Percentiles rank a stretch among this genome's conserved stretches.
phyloP scores from a whole-genome alignment of 2,329 filamentous ascomycete species.

The Microsporum ferrugineum region DNA sequence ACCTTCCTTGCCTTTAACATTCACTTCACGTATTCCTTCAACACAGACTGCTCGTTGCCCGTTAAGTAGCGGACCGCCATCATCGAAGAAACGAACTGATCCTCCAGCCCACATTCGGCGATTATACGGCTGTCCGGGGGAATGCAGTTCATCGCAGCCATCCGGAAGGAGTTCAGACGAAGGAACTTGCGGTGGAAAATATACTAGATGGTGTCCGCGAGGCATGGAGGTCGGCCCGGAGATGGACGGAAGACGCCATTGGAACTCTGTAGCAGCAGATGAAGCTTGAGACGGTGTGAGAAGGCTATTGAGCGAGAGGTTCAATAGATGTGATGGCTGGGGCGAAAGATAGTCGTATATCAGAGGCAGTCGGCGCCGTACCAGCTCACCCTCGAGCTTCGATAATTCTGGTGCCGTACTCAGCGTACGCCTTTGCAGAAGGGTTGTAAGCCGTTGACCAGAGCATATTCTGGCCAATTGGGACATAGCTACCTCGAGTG shows the following conservation, averaged over 20 bases:
- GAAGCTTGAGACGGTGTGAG: conserved; percentile 28
- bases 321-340: conserved; percentile 54
- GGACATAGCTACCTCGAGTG: background rate
- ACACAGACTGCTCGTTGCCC: conserved; percentile 33
- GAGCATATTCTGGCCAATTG: background rate
- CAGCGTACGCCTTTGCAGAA: background rate
- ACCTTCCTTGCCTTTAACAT: conserved; percentile 40
- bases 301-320: conserved; percentile 48
- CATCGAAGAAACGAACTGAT: conserved; percentile 44
- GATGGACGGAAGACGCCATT: conserved; percentile 24
- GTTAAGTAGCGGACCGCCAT: conserved; percentile 22
- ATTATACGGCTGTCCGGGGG: conserved; percentile 58
- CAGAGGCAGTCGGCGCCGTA: conserved; percentile 38
- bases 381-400: conserved; percentile 25
- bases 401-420: background rate
- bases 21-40: conserved; percentile 39
- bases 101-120: conserved; percentile 87
- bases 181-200: conserved; percentile 64
- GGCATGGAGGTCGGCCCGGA: conserved; percentile 22
- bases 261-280: conserved; percentile 16
- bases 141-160: conserved; percentile 72
- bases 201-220: conserved; percentile 66
- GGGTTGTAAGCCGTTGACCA: background rate
- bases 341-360: conserved; percentile 49
- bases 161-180: conserved; percentile 58